Evolutionary conservation across 805 yeast species (phyloP).

Genomic region (Candida ovalis): DNA sequence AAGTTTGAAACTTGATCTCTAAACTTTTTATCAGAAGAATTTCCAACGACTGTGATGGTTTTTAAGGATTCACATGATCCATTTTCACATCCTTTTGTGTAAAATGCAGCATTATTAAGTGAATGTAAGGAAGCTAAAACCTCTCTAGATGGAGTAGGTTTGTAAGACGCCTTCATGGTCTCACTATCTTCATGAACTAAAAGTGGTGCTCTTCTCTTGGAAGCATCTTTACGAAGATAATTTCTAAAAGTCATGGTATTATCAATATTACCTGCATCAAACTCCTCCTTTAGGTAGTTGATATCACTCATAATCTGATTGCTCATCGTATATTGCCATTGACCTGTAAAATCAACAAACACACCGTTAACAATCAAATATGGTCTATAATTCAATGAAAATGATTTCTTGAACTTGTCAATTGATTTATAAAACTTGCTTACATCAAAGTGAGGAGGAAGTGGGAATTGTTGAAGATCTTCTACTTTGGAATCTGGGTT

Average conservation of each 20-base stretch:
- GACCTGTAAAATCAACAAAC: conserved; percentile 42
- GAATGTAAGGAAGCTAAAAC: conserved; percentile 1
- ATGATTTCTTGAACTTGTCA: conserved; percentile 26
- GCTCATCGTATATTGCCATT: conserved; percentile 55
- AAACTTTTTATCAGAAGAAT: conserved; percentile 38
- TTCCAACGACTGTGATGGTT: conserved; percentile 56
- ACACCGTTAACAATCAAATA: conserved; percentile 72
- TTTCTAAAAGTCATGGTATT: conserved; percentile 31
- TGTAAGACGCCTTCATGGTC: conserved; percentile 15
- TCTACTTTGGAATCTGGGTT: not conserved
- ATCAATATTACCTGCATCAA: conserved; percentile 28
- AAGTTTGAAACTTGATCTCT: conserved; percentile 42
- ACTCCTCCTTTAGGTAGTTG: conserved; percentile 27
- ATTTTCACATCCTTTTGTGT: not conserved
- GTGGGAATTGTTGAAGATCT: conserved; percentile 6
- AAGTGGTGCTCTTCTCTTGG: conserved; percentile 41
- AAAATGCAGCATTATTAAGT: not conserved
- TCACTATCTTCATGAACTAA: conserved; percentile 47
- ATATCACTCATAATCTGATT: conserved; percentile 56
- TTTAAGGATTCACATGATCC: conserved; percentile 5
- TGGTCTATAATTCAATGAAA: conserved; percentile 42
- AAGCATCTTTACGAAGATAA: conserved; percentile 40
- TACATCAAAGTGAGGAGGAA: conserved; percentile 4
- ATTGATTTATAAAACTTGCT: conserved; percentile 21
- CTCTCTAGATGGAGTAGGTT: conserved; percentile 7